Evolutionary conservation across 1,139 yeast species (phyloP).

Genomic region (Pichia sp.): DNA sequence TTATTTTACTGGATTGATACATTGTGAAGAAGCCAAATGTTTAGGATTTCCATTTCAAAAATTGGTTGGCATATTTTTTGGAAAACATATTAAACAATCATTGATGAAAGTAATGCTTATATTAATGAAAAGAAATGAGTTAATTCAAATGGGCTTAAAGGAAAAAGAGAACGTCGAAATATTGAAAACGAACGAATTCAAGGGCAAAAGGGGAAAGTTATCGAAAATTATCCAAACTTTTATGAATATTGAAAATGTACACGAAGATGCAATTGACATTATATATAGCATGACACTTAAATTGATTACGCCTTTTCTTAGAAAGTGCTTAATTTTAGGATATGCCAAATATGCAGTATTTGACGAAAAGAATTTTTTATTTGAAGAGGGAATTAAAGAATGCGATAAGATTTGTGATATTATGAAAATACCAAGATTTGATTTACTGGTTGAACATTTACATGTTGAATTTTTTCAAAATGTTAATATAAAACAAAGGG

Average conservation of each 20-base stretch:
- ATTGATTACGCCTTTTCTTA: slow-evolving; percentile 57
- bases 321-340: slow-evolving; percentile 59
- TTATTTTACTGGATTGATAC: slow-evolving; percentile 47
- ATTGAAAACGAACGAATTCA: slow-evolving; percentile 3
- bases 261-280: slow-evolving; percentile 22
- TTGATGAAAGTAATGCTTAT: slow-evolving; percentile 21
- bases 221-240: slow-evolving; percentile 5
- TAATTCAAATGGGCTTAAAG: neutral
- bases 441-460: slow-evolving; percentile 22
- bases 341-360: slow-evolving; percentile 52
- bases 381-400: slow-evolving; percentile 31
- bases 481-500: slow-evolving; percentile 8
- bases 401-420: slow-evolving; percentile 52
- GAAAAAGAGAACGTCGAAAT: neutral
- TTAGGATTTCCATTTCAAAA: slow-evolving; percentile 31
- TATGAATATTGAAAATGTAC: neutral
- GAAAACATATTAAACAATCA: slow-evolving; percentile 26
- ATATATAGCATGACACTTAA: slow-evolving; percentile 52
- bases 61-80: slow-evolving; percentile 31
- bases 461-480: slow-evolving; percentile 11
- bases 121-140: slow-evolving; percentile 9
- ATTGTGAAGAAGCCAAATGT: slow-evolving; percentile 35
- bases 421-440: slow-evolving; percentile 44
- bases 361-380: slow-evolving; percentile 30
- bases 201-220: slow-evolving; percentile 9